Evolutionary conservation across 108 stramenopile genomes (phyloP), one percentile per base, ranked within the genome.

Genomic region (Pseudonitzschia multiseries): DNA sequence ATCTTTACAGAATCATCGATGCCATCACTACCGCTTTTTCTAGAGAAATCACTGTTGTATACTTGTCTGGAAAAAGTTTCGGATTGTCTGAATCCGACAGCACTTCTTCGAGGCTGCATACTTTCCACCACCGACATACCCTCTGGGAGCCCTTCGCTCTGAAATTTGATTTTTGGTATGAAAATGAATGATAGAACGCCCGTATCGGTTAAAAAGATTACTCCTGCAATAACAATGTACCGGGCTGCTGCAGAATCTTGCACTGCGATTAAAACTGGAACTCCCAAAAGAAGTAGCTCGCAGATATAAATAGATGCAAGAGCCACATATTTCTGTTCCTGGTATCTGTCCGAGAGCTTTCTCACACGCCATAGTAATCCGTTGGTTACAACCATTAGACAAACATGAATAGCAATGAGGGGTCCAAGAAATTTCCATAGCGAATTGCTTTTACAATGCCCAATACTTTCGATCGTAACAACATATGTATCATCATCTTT

Each of bases 241-340:
- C 73, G 56, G 27, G 82, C 80, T 15, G 50, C 71, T 17, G 64
- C 57, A 65, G 48, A 76, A 44, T 81, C 82, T 53, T 72, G 44
- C 8, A 81, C 80, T 14, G 82, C 82, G 59, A 81, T 29, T 31
- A 86, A 51, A 59, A 86, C 65, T 15, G 83, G 82, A 28, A 81
- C 42, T 48, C 85, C 85, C 57, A 86, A 53, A 5, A 86, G 27
- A 29, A 83, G 28, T n/a, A 86, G 27, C 46, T 83, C 82, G 43
- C 70, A 71, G 46, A 77, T 71, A 29, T 70, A 77, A n/a, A 78
- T 50, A 0, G 82, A 78, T 24, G 85, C 82, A 40, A 81, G 57
- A 52, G 76, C 73, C 54, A 82, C 68, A 65, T 77, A 83, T 46
- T 82, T 82, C 44, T 73, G 73, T 69, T 86, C 81, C 61, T 82